These are phyloP conservation scores for Jaltomata sinuosa DNA, from an alignment of 257 asterid species.

Conservation along the genomic window DNA sequence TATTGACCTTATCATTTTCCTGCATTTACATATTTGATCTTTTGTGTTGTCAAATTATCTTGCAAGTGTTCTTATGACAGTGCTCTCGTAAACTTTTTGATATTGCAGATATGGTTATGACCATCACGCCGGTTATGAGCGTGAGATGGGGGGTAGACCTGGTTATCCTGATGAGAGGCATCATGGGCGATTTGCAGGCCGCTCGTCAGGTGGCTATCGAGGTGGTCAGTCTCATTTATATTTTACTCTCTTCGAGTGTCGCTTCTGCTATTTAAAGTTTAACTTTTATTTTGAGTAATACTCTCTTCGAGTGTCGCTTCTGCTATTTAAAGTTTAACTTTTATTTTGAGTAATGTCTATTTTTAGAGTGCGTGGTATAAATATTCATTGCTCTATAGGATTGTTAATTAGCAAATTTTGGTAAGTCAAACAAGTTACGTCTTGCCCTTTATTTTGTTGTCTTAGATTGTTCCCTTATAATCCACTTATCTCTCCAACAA, in stretches of 20 bases:
- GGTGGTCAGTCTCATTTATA: constrained; percentile 36
- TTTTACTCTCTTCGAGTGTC: background rate
- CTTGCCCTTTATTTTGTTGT: background rate
- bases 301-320: too few species aligned
- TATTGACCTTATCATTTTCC: too few species aligned
- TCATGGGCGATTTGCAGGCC: constrained; percentile 76
- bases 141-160: constrained; percentile 76
- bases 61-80: background rate
- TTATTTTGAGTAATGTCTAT: background rate
- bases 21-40: background rate
- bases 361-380: background rate
- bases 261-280: background rate
- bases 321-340: background rate
- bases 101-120: constrained; percentile 65
- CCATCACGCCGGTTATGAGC: constrained; percentile 73
- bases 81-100: background rate
- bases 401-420: background rate
- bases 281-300: background rate
- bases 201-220: constrained; percentile 66
- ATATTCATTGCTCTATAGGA: background rate
- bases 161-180: constrained; percentile 83
- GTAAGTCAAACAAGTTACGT: background rate
- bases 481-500: background rate
- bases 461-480: background rate
- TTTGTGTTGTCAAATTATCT: background rate